Conservation (phyloP, 2,329 filamentous ascomycete genomes). For the Hypoxylon sp. region DNA sequence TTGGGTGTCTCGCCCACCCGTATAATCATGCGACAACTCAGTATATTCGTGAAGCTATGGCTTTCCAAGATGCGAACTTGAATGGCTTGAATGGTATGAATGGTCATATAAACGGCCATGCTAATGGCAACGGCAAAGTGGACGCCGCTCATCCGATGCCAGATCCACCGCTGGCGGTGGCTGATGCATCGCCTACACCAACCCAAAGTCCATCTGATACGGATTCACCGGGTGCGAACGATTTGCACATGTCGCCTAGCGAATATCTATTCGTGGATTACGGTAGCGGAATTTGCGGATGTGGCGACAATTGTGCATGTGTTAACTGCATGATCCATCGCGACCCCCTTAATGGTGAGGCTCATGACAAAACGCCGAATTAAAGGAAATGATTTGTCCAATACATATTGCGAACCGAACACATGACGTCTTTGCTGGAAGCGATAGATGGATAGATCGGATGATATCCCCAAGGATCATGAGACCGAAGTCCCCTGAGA, state of each 20-base stretch:
- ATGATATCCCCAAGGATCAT: slow-evolving; percentile 33
- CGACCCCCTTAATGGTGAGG: slow-evolving; percentile 51
- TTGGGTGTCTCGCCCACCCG: slow-evolving; percentile 77
- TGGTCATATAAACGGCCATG: slow-evolving; percentile 47
- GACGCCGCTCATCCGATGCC: slow-evolving; percentile 46
- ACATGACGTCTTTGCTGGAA: slow-evolving; percentile 8
- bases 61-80: slow-evolving; percentile 28
- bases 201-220: slow-evolving; percentile 64
- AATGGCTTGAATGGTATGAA: background rate
- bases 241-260: slow-evolving; percentile 53
- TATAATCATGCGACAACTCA: slow-evolving; percentile 75
- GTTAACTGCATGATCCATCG: slow-evolving; percentile 70
- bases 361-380: slow-evolving; percentile 26
- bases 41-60: slow-evolving; percentile 52
- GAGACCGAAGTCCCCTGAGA: slow-evolving; percentile 6
- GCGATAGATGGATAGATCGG: slow-evolving; percentile 25
- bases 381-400: slow-evolving; percentile 13
- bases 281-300: slow-evolving; percentile 67
- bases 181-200: slow-evolving; percentile 62
- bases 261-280: slow-evolving; percentile 75
- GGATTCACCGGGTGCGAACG: slow-evolving; percentile 33
- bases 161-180: slow-evolving; percentile 62
- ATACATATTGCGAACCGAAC: slow-evolving; percentile 13
- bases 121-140: slow-evolving; percentile 56
- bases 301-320: slow-evolving; percentile 72